These are phyloP conservation scores for Berkeleyomyces rouxiae DNA, from an alignment of 2,329 filamentous ascomycete genomes.

Conservation along the genomic window DNA sequence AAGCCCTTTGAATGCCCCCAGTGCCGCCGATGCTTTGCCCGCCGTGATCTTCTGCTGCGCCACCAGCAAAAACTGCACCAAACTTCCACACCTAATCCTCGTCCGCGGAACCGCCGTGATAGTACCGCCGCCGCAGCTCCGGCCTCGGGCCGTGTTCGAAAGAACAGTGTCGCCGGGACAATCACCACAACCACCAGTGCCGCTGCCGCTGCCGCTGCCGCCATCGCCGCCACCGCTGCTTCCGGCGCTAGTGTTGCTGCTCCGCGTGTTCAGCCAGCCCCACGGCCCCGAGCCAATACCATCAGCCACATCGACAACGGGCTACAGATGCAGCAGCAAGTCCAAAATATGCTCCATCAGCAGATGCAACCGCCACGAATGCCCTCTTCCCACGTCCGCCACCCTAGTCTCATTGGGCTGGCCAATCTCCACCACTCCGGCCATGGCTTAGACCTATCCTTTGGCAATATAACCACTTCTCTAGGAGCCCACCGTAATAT, in stretches of 20 bases:
- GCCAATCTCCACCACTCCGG: constrained; percentile 31
- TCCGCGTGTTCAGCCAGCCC: not conserved
- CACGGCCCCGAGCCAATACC: constrained; percentile 76
- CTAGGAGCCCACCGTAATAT: constrained; percentile 46
- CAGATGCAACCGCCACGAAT: constrained; percentile 24
- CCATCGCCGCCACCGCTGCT: constrained; percentile 39
- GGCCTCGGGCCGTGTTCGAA: constrained; percentile 52
- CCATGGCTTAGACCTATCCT: constrained; percentile 40
- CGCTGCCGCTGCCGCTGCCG: constrained; percentile 30
- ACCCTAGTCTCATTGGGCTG: constrained; percentile 57
- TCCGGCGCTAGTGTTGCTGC: not conserved
- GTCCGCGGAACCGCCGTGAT: constrained; percentile 76
- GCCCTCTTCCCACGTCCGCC: constrained; percentile 46
- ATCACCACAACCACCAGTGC: constrained; percentile 26
- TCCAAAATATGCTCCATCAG: constrained; percentile 40
- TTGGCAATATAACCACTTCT: constrained; percentile 54
- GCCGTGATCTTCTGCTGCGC: constrained; percentile 75
- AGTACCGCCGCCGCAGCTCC: constrained; percentile 56
- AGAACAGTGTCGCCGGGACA: constrained; percentile 67
- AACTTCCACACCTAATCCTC: constrained; percentile 71
- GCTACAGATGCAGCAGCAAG: constrained; percentile 52
- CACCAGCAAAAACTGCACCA: constrained; percentile 98
- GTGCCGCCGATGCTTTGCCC: constrained; percentile 85
- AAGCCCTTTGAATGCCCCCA: constrained; percentile 97
- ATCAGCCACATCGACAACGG: constrained; percentile 80